phyloP scores from a whole-genome alignment of 768 basidiomycete species.

The Kwoniella sp. region DNA sequence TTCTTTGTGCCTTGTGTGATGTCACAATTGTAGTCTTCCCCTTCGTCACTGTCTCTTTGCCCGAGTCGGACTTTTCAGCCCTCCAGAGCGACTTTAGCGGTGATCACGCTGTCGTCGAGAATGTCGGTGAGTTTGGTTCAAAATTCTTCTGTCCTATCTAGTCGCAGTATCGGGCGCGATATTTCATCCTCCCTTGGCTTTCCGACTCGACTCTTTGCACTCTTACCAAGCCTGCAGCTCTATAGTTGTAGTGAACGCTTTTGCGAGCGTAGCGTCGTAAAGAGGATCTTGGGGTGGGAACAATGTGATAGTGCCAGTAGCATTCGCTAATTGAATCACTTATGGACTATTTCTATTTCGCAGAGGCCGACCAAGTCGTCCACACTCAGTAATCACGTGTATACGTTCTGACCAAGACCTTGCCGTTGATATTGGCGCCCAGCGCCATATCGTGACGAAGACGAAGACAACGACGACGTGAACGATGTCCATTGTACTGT shows the following conservation, averaged over 20 bases:
- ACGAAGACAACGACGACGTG: neutral
- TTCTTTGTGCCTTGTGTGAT: slow-evolving; percentile 2
- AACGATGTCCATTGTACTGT: neutral
- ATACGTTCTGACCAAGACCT: too few relatives aligned
- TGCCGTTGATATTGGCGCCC: too few relatives aligned
- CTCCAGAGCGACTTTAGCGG: slow-evolving; percentile 57
- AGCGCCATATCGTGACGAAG: neutral
- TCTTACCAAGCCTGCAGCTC: too few relatives aligned
- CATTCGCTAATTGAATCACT: neutral
- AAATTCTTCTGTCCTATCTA: too few relatives aligned
- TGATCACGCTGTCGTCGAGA: slow-evolving; percentile 72
- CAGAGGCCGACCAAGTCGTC: slow-evolving; percentile 43
- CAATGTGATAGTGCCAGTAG: too few relatives aligned
- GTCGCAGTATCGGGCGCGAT: too few relatives aligned
- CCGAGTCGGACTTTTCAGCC: slow-evolving; percentile 32
- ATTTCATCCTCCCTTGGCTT: too few relatives aligned
- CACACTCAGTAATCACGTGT: slow-evolving; percentile 36
- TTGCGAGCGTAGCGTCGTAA: too few relatives aligned
- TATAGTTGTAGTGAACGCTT: too few relatives aligned
- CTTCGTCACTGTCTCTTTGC: slow-evolving; percentile 38
- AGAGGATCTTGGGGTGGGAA: too few relatives aligned
- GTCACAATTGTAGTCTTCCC: slow-evolving; percentile 35
- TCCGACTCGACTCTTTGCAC: too few relatives aligned
- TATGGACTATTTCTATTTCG: too few relatives aligned
- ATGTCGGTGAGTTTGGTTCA: slow-evolving; percentile 64